These are phyloP conservation scores for Ilex paraguariensis DNA, from an alignment of 305 asterid species.

Conservation along the genomic window DNA sequence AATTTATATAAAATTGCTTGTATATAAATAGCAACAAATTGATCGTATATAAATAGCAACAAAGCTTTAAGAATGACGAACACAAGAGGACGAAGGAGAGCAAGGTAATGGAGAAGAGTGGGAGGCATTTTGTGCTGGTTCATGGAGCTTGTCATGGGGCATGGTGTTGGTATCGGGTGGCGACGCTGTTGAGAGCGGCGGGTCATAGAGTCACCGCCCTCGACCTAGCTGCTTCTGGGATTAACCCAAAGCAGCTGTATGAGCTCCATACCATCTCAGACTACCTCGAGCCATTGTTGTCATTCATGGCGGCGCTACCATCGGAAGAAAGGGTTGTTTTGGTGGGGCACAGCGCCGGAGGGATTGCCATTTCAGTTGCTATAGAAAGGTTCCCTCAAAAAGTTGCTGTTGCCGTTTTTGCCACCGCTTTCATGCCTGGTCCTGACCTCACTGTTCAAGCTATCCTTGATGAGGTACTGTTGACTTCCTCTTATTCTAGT, in stretches of 20 bases:
- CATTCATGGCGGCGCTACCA: conserved; percentile 26
- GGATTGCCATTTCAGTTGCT: conserved; percentile 28
- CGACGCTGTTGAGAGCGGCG: conserved; percentile 22
- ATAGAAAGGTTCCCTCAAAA: conserved; percentile 44
- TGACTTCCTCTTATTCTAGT: too few species aligned
- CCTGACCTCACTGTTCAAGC: conserved; percentile 21
- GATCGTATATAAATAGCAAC: too few species aligned
- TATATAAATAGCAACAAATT: too few species aligned
- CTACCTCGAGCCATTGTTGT: conserved; percentile 28
- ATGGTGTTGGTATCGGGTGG: conserved; percentile 52
- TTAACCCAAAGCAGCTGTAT: conserved; percentile 18
- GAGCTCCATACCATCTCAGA: conserved; percentile 23
- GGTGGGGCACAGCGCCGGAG: conserved; percentile 48
- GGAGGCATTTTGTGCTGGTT: conserved; percentile 29
- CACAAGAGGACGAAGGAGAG: background rate
- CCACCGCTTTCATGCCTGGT: conserved; percentile 36
- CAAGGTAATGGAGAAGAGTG: too few species aligned
- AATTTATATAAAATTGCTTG: too few species aligned
- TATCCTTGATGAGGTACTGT: conserved; percentile 22
- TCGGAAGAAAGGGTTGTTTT: conserved; percentile 31
- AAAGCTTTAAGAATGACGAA: too few species aligned
- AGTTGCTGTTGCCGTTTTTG: conserved; percentile 33
- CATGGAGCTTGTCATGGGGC: conserved; percentile 50
- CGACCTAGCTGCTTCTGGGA: conserved; percentile 51
- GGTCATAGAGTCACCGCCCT: conserved; percentile 44